Percentiles rank a stretch among this genome's conserved stretches.
phyloP scores from a whole-genome alignment of 1,284 basidiomycete species.

The Ustilago hordei region DNA sequence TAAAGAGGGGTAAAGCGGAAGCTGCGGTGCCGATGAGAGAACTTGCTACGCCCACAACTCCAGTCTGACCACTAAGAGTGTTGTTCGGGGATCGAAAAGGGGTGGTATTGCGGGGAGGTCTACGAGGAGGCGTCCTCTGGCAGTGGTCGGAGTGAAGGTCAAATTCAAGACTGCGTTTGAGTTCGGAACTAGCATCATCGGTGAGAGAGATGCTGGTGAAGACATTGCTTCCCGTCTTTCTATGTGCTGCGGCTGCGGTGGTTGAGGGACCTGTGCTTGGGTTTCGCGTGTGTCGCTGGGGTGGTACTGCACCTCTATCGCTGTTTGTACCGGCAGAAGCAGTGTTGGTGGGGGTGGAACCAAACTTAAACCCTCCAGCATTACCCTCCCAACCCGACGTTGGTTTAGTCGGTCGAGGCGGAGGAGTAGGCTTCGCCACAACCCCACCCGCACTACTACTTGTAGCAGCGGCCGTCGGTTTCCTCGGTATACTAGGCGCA shows the following conservation, averaged over 20 bases:
- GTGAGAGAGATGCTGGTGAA: conserved; percentile 43
- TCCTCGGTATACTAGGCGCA: conserved; percentile 13
- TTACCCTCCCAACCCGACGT: conserved; percentile 12
- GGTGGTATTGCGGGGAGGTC: neutral
- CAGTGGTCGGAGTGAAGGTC: conserved; percentile 21
- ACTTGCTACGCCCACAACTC: neutral
- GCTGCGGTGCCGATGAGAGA: conserved; percentile 5
- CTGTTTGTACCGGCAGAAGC: conserved; percentile 9
- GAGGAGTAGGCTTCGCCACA: conserved; percentile 2
- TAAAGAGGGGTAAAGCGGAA: conserved; percentile 9
- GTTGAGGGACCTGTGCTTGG: neutral
- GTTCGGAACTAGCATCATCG: conserved; percentile 38
- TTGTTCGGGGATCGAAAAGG: neutral
- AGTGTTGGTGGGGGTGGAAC: neutral
- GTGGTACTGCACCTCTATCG: neutral
- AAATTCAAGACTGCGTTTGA: conserved; percentile 30
- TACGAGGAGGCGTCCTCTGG: conserved; percentile 6
- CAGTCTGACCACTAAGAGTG: neutral
- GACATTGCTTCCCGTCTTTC: conserved; percentile 31
- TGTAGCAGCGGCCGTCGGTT: neutral
- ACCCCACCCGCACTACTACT: neutral
- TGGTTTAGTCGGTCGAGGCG: conserved; percentile 26
- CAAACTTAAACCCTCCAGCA: conserved; percentile 39
- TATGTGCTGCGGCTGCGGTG: conserved; percentile 1
- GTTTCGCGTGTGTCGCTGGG: conserved; percentile 9